These are phyloP conservation scores for Hymenoscyphus linearis DNA, from an alignment of 2,329 filamentous ascomycete genomes.

Conservation along the genomic window DNA sequence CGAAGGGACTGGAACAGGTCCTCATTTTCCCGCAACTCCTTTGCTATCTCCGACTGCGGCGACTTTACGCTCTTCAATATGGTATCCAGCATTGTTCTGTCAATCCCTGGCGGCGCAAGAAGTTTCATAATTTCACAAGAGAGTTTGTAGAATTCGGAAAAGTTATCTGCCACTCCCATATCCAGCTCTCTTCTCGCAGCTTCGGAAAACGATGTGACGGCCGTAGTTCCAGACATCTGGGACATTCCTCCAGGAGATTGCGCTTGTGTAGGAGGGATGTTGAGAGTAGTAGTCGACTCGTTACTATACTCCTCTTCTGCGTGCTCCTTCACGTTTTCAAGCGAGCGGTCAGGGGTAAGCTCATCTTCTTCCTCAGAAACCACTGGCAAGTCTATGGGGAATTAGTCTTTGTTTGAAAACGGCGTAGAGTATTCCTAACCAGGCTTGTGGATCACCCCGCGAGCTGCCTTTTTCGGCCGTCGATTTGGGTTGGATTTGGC, in stretches of 20 bases:
- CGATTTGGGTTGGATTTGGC: constrained; percentile 14
- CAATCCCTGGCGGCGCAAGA: constrained; percentile 30
- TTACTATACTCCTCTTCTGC: constrained; percentile 6
- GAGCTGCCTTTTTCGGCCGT: constrained; percentile 18
- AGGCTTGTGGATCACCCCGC: constrained; percentile 12
- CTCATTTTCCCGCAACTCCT: constrained; percentile 14
- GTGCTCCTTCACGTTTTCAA: constrained; percentile 9
- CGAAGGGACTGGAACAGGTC: constrained; percentile 14
- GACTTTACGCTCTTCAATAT: constrained; percentile 29
- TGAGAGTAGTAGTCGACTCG: neutral
- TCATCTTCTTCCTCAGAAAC: constrained; percentile 27
- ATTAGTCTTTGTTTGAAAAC: constrained; percentile 7
- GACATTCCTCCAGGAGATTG: constrained; percentile 19
- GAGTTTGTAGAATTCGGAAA: constrained; percentile 35
- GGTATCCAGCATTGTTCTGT: constrained; percentile 27
- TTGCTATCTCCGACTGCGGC: constrained; percentile 15
- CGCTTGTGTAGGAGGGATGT: constrained; percentile 3
- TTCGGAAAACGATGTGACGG: constrained; percentile 15
- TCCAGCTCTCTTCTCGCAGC: constrained; percentile 31
- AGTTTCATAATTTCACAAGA: constrained; percentile 35
- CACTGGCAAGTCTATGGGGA: constrained; percentile 24
- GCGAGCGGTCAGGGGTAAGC: constrained; percentile 2
- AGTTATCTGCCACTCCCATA: constrained; percentile 34
- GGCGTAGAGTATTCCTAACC: constrained; percentile 10
- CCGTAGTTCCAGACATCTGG: constrained; percentile 25